Percentiles rank a stretch among this genome's conserved stretches.
phyloP scores from a whole-genome alignment of 768 basidiomycete genomes.

The Trametes gibbosa region DNA sequence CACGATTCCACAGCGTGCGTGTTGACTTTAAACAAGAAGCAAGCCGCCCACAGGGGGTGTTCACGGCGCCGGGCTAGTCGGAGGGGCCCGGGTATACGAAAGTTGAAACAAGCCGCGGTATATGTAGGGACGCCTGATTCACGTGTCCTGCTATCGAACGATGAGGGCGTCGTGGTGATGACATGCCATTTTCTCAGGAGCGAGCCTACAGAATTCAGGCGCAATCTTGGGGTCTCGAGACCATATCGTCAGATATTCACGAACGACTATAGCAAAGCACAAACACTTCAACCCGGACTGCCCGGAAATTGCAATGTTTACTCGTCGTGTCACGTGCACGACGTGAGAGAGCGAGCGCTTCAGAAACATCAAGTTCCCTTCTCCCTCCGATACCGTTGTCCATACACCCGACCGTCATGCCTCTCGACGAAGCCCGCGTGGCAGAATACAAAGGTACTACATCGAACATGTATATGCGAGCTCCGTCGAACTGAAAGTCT shows the following conservation, averaged over 20 bases:
- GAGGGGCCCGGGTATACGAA: constrained; percentile 48
- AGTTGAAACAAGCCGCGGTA: constrained; percentile 7
- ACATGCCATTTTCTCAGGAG: too few species aligned
- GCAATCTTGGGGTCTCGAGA: too few species aligned
- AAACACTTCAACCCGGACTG: too few species aligned
- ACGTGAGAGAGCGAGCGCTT: constrained; percentile 10
- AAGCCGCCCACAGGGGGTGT: neutral
- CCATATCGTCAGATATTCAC: too few species aligned
- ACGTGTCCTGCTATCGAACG: neutral
- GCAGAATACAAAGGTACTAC: constrained; percentile 52
- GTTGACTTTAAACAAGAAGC: neutral
- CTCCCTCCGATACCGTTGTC: constrained; percentile 9
- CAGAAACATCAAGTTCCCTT: neutral
- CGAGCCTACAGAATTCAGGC: too few species aligned
- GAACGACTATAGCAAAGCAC: too few species aligned
- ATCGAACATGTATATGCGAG: neutral
- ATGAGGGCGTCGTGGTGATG: too few species aligned
- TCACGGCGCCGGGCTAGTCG: constrained; percentile 36
- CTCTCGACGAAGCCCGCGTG: constrained; percentile 39
- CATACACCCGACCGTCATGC: constrained; percentile 32
- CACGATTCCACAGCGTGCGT: neutral
- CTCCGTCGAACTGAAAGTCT: neutral
- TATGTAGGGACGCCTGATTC: neutral
- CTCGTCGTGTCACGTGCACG: neutral
- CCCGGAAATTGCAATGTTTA: too few species aligned